These are phyloP conservation scores for Sporothrix phasma DNA, from an alignment of 2,329 filamentous ascomycete genomes.

Conservation along the genomic window DNA sequence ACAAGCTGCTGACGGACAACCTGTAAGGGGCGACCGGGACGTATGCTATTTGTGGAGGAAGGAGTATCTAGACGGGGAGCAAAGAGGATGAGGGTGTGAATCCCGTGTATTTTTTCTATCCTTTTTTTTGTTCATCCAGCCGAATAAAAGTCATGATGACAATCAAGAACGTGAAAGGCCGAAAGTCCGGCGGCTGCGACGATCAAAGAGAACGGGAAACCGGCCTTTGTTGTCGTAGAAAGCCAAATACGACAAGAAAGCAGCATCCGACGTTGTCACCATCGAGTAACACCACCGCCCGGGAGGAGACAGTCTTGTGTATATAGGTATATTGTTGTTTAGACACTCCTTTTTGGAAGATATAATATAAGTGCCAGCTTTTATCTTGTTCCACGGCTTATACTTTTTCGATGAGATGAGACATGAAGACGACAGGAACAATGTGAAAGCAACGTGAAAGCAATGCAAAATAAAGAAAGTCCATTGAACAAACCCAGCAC, in stretches of 20 bases:
- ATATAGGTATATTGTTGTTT: conserved; percentile 3
- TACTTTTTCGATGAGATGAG: background rate
- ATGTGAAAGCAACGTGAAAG: background rate
- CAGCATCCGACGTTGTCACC: background rate
- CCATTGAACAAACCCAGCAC: background rate
- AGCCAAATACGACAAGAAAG: background rate
- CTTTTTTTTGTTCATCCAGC: conserved; percentile 1
- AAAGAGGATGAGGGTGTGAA: background rate
- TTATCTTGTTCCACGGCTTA: background rate
- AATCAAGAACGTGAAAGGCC: background rate
- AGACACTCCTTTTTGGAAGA: background rate
- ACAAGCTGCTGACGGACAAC: conserved; percentile 95
- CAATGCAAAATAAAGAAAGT: background rate
- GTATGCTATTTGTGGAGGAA: background rate
- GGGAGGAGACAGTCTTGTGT: background rate
- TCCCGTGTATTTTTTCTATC: conserved; percentile 10
- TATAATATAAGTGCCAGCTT: background rate
- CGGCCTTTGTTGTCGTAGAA: conserved; percentile 8
- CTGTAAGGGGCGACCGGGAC: conserved; percentile 59
- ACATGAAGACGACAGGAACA: background rate
- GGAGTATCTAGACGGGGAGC: background rate
- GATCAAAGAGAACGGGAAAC: background rate
- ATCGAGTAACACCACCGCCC: background rate
- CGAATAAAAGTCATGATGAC: background rate
- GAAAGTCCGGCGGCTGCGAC: background rate